Base-by-base conservation (phyloP, 352 stramenopile species). In the Pythium insidiosum region DNA sequence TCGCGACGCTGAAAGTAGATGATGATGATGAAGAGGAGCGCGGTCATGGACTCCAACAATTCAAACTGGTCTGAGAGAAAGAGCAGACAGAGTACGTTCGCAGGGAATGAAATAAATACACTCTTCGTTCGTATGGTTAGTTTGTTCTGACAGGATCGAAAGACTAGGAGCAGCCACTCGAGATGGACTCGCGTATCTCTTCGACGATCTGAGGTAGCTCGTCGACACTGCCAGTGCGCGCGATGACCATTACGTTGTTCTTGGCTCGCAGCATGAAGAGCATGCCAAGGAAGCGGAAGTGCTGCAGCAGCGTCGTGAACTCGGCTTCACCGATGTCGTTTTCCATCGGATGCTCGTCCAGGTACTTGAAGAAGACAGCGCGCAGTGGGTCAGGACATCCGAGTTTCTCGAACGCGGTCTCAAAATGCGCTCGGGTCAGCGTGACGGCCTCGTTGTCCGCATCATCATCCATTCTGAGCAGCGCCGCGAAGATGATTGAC, bases 191-290 rank as follows among this genome's bases (percentile, higher is more conserved):
- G 4, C 50, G 56, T 28, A 53, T 56, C 52, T 66, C 61, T 38
- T 88, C 75, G 2, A 68, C 63, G 45, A 85, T 88, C 24, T 68
- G 67, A 10, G 60, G 68, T 43, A 84, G 72, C 30, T 58, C 51
- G 28, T 82, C 61, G 5, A 62, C 43, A 38, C 63, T 82, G 23
- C 52, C 48, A 4, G 58, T 61, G 31, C 71, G 70, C 41, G 70
- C 62, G 18, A 84, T 73, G 7, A 58, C 61, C 23, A 83, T 63
- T 7, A 87, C 49, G 21, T 76, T 84, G 45, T 76, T 73, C 35
- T 80, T 80, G 20, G 70, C 72, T 28, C 69, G 83, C 11, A 68
- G 65, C 31, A 88, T 44, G 43, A 88, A 84, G 2, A 88, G 66
- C 21, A 64, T 64, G n/a, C 61, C 63, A 13, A 88, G 54, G 55